Conservation (phyloP, 768 basidiomycete genomes). For the Auricularia heimuer region DNA sequence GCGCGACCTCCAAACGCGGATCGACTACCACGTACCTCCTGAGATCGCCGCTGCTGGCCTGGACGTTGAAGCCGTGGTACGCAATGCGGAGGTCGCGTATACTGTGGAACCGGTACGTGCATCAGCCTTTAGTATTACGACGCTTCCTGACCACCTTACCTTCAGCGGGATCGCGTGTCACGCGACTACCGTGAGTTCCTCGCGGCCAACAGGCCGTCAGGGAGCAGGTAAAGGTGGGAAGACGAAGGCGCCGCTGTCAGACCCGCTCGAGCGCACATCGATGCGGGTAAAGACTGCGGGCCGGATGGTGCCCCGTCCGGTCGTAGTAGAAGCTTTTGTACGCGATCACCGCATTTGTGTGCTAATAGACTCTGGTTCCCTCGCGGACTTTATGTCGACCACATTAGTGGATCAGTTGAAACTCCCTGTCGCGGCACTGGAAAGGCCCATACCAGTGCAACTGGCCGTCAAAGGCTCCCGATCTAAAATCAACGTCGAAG, state of each 20-base stretch:
- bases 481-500: constrained; percentile 3
- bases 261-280: constrained; percentile 5
- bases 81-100: no score
- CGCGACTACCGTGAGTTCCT: not conserved
- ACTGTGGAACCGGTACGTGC: no score
- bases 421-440: not conserved
- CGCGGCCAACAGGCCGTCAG: no score
- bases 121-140: no score
- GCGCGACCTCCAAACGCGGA: no score
- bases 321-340: constrained; percentile 4
- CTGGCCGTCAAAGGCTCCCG: constrained; percentile 8
- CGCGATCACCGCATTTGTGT: constrained; percentile 2
- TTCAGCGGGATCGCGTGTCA: no score
- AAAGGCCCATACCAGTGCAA: constrained; percentile 7
- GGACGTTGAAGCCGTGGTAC: no score
- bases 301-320: constrained; percentile 3
- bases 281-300: constrained; percentile 3
- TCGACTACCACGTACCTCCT: no score
- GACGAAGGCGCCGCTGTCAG: no score
- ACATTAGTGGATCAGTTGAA: constrained; percentile 8
- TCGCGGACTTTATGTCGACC: constrained; percentile 10
- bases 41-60: no score
- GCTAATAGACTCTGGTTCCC: constrained; percentile 9
- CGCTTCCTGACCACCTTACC: no score
- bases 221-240: no score